phyloP scores from a whole-genome alignment of 768 basidiomycete species.

The Hericium coralloides region DNA sequence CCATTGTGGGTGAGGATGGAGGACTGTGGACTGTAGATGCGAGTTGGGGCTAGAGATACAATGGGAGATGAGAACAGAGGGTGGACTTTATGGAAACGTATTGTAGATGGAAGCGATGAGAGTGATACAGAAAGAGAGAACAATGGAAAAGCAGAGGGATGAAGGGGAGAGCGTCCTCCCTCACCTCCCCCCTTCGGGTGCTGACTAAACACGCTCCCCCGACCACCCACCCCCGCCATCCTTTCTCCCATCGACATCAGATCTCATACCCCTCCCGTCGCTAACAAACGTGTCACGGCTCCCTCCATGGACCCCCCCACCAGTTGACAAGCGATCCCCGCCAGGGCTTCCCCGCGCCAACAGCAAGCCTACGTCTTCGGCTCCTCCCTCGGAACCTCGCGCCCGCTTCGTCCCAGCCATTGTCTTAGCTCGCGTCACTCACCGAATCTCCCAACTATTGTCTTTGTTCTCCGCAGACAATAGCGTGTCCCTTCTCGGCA shows the following conservation, averaged over 20 bases:
- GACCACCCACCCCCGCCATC: neutral
- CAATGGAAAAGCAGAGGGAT: constrained; percentile 9
- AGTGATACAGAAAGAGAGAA: constrained; percentile 1
- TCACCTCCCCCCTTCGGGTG: neutral
- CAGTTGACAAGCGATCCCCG: too few species aligned
- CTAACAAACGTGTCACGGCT: too few species aligned
- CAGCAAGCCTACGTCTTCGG: neutral
- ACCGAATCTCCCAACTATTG: too few species aligned
- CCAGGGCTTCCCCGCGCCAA: too few species aligned
- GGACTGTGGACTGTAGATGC: neutral
- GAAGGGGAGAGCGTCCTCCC: neutral
- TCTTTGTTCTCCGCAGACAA: too few species aligned
- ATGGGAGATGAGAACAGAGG: neutral
- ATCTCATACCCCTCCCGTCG: too few species aligned
- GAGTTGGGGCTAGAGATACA: neutral
- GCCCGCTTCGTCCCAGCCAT: neutral
- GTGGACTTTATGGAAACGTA: neutral
- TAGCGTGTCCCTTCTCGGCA: too few species aligned
- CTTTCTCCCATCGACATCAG: neutral
- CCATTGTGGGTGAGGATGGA: constrained; percentile 4
- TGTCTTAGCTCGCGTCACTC: neutral
- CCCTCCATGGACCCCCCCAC: too few species aligned
- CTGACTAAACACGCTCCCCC: neutral
- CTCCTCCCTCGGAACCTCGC: neutral
- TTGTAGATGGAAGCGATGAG: neutral